Evolutionary conservation across 345 rosid genomes (phyloP), one percentile per base, ranked within the genome.

Genomic region (Isatis tinctoria): DNA sequence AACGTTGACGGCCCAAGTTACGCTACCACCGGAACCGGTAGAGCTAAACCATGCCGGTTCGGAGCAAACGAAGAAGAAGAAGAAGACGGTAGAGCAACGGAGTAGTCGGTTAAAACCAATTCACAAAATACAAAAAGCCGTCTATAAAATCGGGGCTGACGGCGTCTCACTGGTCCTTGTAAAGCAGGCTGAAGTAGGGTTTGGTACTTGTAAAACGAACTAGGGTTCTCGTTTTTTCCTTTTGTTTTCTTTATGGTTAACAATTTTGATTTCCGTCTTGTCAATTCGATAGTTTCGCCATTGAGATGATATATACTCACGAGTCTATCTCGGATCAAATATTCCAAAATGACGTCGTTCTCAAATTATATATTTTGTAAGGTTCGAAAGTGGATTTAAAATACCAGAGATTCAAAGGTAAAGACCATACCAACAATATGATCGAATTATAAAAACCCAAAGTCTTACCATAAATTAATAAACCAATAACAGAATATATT

Each of bases 1-100:
- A 24, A 67, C 7, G 18, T 59, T 74, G 73, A 28, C 24, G 60
- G 36, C 51, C 11, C 3, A 74, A 48, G 37, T 74, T 49, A 74
- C 2, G 8, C 6, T 74, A 22, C 62, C 62, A 53, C 39, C 36
- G n/a, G 53, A 53, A 41, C 56, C 47, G 24, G 37, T 41, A n/a
- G 16, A 20, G 11, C 4, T 54, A 32, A 41, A 20, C 70, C 47
- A 18, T 27, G 30, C 12, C 60, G 69, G 69, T 39, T 72, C 5
- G 13, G 32, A 24, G 60, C 28, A 48, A 48, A 60, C 10, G 41
- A 71, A 37, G 39, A 72, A 61, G 40, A 30, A 2, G 28, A 20
- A 10, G 6, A 41, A 30, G 73, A 69, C 65, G 44, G 35, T 12
- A 8, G 28, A 20, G 64, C 20, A 5, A 36, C 13, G 20, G 54